Percentiles rank a stretch among this genome's conserved stretches.
These are phyloP conservation scores for Colletotrichum chlorophyti DNA, from an alignment of 2,329 filamentous ascomycete genomes.

Conservation along the genomic window DNA sequence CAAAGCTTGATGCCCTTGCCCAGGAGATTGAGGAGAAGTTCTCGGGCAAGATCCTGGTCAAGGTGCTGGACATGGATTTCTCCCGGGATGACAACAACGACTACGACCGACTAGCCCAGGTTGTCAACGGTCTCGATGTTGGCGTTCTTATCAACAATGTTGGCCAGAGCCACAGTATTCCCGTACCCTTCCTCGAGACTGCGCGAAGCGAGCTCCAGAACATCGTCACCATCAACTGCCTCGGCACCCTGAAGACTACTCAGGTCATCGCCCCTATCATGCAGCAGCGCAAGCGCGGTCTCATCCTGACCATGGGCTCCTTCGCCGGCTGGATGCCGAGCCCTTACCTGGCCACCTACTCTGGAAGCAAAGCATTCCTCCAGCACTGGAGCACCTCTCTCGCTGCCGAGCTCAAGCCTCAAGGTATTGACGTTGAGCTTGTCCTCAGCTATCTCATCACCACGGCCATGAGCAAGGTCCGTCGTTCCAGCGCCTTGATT, in stretches of 20 bases:
- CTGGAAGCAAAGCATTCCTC: slow-evolving; percentile 96
- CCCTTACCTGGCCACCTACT: slow-evolving; percentile 93
- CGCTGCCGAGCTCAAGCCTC: slow-evolving; percentile 79
- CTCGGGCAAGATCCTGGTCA: slow-evolving; percentile 70
- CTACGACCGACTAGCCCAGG: slow-evolving; percentile 74
- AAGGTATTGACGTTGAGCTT: slow-evolving; percentile 88
- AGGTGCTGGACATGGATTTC: slow-evolving; percentile 92
- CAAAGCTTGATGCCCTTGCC: slow-evolving; percentile 83
- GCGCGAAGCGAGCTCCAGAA: slow-evolving; percentile 79
- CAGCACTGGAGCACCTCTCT: slow-evolving; percentile 94
- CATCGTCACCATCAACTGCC: slow-evolving; percentile 95
- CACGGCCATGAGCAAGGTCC: slow-evolving; percentile 96
- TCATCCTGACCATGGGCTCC: slow-evolving; percentile 97
- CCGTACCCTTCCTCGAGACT: slow-evolving; percentile 86
- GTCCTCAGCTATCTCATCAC: slow-evolving; percentile 93
- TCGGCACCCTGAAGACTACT: slow-evolving; percentile 87
- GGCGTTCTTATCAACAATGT: slow-evolving; percentile 96
- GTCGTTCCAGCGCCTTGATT: slow-evolving; percentile 77
- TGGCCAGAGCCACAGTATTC: slow-evolving; percentile 91
- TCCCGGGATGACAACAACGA: slow-evolving; percentile 78
- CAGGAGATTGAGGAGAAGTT: slow-evolving; percentile 77
- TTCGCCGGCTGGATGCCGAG: slow-evolving; percentile 93
- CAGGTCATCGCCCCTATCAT: slow-evolving; percentile 85
- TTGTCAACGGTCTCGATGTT: slow-evolving; percentile 78
- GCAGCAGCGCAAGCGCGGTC: slow-evolving; percentile 75